Base-by-base conservation (phyloP, 2,329 filamentous ascomycete species). In the Fusarium torulosum region DNA sequence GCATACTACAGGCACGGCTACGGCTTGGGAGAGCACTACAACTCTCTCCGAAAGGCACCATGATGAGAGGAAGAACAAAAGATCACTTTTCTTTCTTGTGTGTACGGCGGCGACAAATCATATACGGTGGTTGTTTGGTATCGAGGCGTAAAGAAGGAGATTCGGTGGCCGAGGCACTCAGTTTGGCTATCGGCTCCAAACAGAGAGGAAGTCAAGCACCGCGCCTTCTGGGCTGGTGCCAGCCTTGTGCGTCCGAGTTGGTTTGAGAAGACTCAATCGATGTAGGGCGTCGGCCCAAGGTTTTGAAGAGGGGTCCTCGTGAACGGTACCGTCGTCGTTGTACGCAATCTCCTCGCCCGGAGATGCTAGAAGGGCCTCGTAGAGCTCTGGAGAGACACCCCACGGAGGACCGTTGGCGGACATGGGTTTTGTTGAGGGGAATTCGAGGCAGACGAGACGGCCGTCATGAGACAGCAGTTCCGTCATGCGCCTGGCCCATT, bases 21-120 rank as follows among this genome's bases (percentile, higher is more conserved):
- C 78, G 95, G 95, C 2, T 82, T 99, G 49, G 96, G 96, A 14
- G 96, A 98, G 82, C 96, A 99, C 80, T 99, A 99, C 80, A 99
- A 99, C 77, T 97, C 94, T 53, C 79, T 99, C 76, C 79, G 87
- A 71, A 86, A 83, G 74, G 74, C 74, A 69, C 67, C 72, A 69
- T 73, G 63, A 70, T 50, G 54, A 42, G 59, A 55, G n/a, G 25
- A 33, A 55, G 29, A 59, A 49, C 29, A 62, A 53, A 53, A 45
- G 50, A 67, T 69, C 58, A 64, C 69, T 65, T 66, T 65, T 72
- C 29, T 69, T 67, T 54, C 58, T 63, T 62, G 59, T 70, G 66
- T 59, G 53, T 67, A 59, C 59, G 58, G 56, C 50, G 41, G 58
- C 63, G 58, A 67, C 55, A 50, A 49, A 64, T 64, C 59, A 73